Evolutionary conservation across 257 asterid genomes (phyloP).

Genomic region (Handroanthus guayacan): DNA sequence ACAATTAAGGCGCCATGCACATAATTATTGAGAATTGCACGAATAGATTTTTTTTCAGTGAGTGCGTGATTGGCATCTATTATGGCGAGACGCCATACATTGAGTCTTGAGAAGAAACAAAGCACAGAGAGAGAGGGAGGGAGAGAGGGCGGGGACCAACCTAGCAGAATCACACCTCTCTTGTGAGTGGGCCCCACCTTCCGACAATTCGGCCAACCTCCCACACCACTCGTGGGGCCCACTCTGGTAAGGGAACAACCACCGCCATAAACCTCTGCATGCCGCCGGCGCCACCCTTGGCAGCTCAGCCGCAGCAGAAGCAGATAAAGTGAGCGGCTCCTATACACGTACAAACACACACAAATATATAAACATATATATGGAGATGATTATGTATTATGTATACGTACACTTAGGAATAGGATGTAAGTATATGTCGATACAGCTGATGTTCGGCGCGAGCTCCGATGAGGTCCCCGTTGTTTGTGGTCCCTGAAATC

Average conservation of each 20-base stretch:
- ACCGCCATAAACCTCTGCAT: conserved; percentile 5
- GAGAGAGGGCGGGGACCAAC: conserved; percentile 28
- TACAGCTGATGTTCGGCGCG: conserved; percentile 27
- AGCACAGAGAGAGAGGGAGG: not conserved
- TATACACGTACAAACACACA: not conserved
- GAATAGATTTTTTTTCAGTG: conserved; percentile 20
- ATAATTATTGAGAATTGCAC: conserved; percentile 18
- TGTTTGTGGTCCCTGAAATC: conserved; percentile 41
- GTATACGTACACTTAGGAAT: not conserved
- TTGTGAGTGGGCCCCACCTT: not conserved
- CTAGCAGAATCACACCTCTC: conserved; percentile 26
- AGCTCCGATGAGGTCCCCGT: conserved; percentile 31
- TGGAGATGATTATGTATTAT: not conserved
- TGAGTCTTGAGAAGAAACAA: not conserved
- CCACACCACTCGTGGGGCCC: conserved; percentile 23
- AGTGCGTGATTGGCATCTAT: conserved; percentile 18
- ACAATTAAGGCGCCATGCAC: conserved; percentile 2
- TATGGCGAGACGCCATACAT: conserved; percentile 27
- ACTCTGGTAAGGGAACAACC: not conserved
- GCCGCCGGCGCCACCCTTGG: conserved; percentile 31
- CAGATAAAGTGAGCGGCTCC: conserved; percentile 6
- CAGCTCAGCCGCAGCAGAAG: conserved; percentile 32
- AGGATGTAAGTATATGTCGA: conserved; percentile 11
- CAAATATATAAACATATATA: not conserved
- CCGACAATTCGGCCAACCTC: not conserved